These are phyloP conservation scores for Penicillium cinerascens DNA, from an alignment of 495 filamentous ascomycete species.

Conservation along the genomic window DNA sequence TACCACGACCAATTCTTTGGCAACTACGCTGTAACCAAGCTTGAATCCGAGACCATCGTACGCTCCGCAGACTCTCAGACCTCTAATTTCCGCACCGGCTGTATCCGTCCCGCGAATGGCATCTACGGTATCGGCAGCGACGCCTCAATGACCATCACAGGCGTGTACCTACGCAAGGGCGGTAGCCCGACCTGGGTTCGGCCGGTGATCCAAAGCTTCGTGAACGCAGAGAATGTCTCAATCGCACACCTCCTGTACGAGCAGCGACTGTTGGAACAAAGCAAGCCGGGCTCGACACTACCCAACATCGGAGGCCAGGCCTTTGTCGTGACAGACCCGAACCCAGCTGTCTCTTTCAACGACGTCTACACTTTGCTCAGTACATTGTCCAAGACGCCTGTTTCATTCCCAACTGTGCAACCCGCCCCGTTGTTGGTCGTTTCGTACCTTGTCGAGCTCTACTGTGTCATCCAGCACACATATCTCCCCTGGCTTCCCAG, in stretches of 20 bases:
- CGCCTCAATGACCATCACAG: conserved; percentile 43
- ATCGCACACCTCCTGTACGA: conserved; percentile 59
- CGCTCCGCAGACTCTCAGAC: conserved; percentile 39
- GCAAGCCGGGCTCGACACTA: conserved; percentile 34
- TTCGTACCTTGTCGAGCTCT: conserved; percentile 48
- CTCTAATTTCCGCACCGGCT: conserved; percentile 51
- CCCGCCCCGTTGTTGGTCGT: conserved; percentile 38
- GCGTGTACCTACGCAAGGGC: conserved; percentile 27
- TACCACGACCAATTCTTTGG: conserved; percentile 49
- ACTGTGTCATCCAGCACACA: conserved; percentile 42
- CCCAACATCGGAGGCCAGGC: conserved; percentile 39
- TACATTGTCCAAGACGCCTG: conserved; percentile 31
- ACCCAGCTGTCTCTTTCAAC: conserved; percentile 31
- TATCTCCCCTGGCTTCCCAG: conserved; percentile 41
- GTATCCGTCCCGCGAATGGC: conserved; percentile 55
- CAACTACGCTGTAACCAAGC: conserved; percentile 55
- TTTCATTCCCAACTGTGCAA: conserved; percentile 26
- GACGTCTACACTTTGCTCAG: conserved; percentile 34
- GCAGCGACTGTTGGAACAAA: conserved; percentile 48
- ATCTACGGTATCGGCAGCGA: conserved; percentile 57
- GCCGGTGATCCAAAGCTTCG: conserved; percentile 52
- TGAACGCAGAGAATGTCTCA: conserved; percentile 55
- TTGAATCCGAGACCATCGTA: conserved; percentile 51
- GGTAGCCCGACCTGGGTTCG: conserved; percentile 46
- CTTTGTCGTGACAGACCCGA: conserved; percentile 41